Conservation (phyloP, 129 eudicot genomes). For the Pittosporum tobira region DNA sequence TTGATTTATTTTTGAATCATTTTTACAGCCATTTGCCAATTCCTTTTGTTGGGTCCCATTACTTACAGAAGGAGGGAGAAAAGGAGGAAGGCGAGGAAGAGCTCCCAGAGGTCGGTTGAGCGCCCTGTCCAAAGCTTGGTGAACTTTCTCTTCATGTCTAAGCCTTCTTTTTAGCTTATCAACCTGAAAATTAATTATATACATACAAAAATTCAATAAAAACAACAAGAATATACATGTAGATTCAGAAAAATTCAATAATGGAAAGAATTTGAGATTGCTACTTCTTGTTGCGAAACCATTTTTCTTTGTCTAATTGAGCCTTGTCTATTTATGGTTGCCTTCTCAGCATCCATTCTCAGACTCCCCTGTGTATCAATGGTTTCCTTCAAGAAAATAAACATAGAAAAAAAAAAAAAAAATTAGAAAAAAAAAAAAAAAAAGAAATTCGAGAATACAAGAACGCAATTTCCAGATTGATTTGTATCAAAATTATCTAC, state of each 20-base stretch:
- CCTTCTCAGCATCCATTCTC: slow-evolving; percentile 34
- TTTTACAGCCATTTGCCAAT: too few species aligned
- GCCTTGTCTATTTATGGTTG: slow-evolving; percentile 24
- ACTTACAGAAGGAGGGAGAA: slow-evolving; percentile 62
- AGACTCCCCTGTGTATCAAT: slow-evolving; percentile 32
- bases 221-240: background rate
- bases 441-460: slow-evolving; percentile 10
- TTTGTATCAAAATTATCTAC: slow-evolving; percentile 15
- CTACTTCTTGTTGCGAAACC: slow-evolving; percentile 71
- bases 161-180: slow-evolving; percentile 67
- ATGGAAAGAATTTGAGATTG: background rate
- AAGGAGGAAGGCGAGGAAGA: slow-evolving; percentile 72
- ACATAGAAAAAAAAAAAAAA: too few species aligned
- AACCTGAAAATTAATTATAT: slow-evolving; percentile 30
- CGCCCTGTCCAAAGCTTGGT: slow-evolving; percentile 69
- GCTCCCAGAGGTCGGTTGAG: slow-evolving; percentile 57
- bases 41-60: too few species aligned
- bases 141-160: slow-evolving; percentile 71
- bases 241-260: background rate
- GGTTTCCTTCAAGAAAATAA: slow-evolving; percentile 43
- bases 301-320: slow-evolving; percentile 42
- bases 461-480: slow-evolving; percentile 3
- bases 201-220: background rate
- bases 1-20: too few species aligned
- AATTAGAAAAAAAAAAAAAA: slow-evolving; percentile 38